Evolutionary conservation across 495 filamentous ascomycete genomes (phyloP).

Genomic region (Neurospora sp.): DNA sequence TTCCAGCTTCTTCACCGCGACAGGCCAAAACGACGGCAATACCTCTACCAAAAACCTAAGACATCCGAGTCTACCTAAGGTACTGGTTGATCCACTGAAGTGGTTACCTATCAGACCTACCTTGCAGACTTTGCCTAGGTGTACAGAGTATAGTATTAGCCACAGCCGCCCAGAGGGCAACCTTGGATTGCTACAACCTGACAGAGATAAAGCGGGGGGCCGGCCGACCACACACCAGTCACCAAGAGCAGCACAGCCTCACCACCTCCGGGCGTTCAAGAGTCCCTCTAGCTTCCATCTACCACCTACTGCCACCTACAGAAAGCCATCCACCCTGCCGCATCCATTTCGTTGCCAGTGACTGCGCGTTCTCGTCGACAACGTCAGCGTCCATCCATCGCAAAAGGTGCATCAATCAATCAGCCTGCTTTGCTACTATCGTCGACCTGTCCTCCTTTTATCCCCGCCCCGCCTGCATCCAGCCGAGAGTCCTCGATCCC

Average conservation of each 20-base stretch:
- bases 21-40: neutral
- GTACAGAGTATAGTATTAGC: neutral
- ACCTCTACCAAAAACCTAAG: neutral
- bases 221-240: slow-evolving; percentile 1
- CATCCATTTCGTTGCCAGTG: slow-evolving; percentile 1
- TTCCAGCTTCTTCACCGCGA: neutral
- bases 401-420: neutral
- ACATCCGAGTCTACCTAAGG: neutral
- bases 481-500: slow-evolving; percentile 1
- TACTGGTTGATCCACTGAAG: neutral
- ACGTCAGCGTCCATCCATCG: slow-evolving; percentile 2
- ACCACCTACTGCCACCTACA: neutral
- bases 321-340: neutral
- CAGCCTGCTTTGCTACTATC: neutral
- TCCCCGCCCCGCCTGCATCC: neutral
- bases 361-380: slow-evolving; percentile 4
- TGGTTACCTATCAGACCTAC: neutral
- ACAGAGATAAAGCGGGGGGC: slow-evolving; percentile 12
- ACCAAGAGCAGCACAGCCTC: slow-evolving; percentile 22
- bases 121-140: neutral
- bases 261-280: slow-evolving; percentile 9
- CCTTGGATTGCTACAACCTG: neutral
- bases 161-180: neutral
- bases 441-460: neutral
- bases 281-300: slow-evolving; percentile 4